These are phyloP conservation scores for Candida pseudoglaebosa DNA, from an alignment of 805 yeast species.

Conservation along the genomic window DNA sequence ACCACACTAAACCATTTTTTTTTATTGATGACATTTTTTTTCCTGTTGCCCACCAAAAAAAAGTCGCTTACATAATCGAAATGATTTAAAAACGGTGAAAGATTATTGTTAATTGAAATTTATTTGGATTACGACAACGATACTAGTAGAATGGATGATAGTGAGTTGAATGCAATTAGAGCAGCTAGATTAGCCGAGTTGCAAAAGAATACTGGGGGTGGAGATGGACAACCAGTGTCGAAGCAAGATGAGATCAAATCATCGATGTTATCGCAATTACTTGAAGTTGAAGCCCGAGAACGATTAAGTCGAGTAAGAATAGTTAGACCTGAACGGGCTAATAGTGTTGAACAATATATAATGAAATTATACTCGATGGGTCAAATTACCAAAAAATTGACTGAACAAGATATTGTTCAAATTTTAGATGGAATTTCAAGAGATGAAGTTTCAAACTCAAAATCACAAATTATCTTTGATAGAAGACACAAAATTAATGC, in stretches of 20 bases:
- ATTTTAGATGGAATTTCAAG: slow-evolving; percentile 78
- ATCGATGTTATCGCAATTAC: slow-evolving; percentile 56
- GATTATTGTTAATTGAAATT: too few species aligned
- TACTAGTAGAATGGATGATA: slow-evolving; percentile 62
- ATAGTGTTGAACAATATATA: slow-evolving; percentile 79
- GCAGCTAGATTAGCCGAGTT: slow-evolving; percentile 88
- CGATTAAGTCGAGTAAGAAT: slow-evolving; percentile 80
- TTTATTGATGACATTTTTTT: slow-evolving; percentile 1
- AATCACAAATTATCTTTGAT: slow-evolving; percentile 58
- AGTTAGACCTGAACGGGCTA: slow-evolving; percentile 89
- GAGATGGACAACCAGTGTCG: slow-evolving; percentile 15
- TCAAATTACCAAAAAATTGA: slow-evolving; percentile 66
- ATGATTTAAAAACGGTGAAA: too few species aligned
- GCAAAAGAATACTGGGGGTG: slow-evolving; percentile 51
- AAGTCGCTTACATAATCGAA: too few species aligned
- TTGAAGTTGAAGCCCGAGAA: slow-evolving; percentile 83
- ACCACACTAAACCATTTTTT: not conserved
- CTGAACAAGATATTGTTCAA: slow-evolving; percentile 77
- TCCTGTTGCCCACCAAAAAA: too few species aligned
- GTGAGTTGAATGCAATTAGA: slow-evolving; percentile 84
- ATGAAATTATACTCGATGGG: slow-evolving; percentile 73
- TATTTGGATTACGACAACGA: not conserved
- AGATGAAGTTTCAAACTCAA: slow-evolving; percentile 55
- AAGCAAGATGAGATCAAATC: slow-evolving; percentile 37
- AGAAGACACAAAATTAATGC: slow-evolving; percentile 42